phyloP scores from a whole-genome alignment of 257 asterid genomes.

The Lavandula angustifolia region DNA sequence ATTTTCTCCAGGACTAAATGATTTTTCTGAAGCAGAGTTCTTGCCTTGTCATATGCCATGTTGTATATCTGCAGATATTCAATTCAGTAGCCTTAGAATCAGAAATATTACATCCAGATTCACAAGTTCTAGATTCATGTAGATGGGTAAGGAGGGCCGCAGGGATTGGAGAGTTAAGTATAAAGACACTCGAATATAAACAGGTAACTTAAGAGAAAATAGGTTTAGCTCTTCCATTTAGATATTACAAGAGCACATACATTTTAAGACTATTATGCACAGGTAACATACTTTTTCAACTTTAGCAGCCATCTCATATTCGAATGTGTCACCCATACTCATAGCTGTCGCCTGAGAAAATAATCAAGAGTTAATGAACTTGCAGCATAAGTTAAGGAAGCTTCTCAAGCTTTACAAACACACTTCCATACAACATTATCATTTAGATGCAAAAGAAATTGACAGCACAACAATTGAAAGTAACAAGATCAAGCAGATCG shows the following conservation, averaged over 20 bases:
- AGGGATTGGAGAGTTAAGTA: not conserved
- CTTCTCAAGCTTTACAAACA: slow-evolving; percentile 2
- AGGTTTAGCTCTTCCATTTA: slow-evolving; percentile 11
- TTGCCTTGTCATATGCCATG: slow-evolving; percentile 85
- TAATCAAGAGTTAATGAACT: slow-evolving; percentile 30
- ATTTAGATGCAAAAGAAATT: slow-evolving; percentile 8
- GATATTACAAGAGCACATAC: slow-evolving; percentile 21
- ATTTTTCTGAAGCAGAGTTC: slow-evolving; percentile 66
- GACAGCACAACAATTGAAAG: not conserved
- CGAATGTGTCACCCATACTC: slow-evolving; percentile 91
- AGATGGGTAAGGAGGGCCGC: not conserved
- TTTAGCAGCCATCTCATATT: slow-evolving; percentile 86
- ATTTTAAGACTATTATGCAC: slow-evolving; percentile 22
- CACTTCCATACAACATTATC: slow-evolving; percentile 20
- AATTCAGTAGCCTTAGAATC: slow-evolving; percentile 22
- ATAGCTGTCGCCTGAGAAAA: slow-evolving; percentile 59
- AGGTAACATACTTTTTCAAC: slow-evolving; percentile 70
- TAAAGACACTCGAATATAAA: not conserved
- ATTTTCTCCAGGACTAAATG: slow-evolving; percentile 68
- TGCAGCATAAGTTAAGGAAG: slow-evolving; percentile 14
- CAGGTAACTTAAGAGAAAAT: slow-evolving; percentile 2
- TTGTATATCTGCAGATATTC: slow-evolving; percentile 62
- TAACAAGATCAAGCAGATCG: slow-evolving; percentile 7
- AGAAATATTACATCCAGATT: slow-evolving; percentile 16
- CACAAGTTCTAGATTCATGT: slow-evolving; percentile 17